Percentiles rank a stretch among this genome's conserved stretches.
Conservation (phyloP, 2,329 filamentous ascomycete species). For the Xylaria sp. region DNA sequence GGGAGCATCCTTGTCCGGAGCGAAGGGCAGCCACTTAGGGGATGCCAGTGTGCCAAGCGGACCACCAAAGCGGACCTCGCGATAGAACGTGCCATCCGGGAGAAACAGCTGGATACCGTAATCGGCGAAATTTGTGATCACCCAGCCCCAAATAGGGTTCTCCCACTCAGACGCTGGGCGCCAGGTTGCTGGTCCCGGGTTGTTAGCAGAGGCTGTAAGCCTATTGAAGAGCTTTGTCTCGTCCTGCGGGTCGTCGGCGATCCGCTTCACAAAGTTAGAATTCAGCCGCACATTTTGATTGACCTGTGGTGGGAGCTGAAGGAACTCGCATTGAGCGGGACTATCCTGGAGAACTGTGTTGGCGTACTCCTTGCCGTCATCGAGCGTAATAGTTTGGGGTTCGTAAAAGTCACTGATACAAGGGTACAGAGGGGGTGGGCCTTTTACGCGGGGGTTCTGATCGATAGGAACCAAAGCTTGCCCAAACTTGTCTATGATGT, state of each 20-base stretch:
- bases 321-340: constrained; percentile 4
- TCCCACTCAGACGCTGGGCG: constrained; percentile 52
- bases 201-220: neutral
- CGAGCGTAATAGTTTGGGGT: constrained; percentile 42
- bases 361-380: constrained; percentile 31
- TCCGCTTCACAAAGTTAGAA: constrained; percentile 45
- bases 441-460: constrained; percentile 30
- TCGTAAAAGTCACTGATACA: constrained; percentile 52
- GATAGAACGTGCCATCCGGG: constrained; percentile 55
- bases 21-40: constrained; percentile 53
- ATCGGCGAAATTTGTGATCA: constrained; percentile 56
- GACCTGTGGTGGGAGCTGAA: constrained; percentile 56
- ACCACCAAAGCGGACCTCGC: constrained; percentile 54
- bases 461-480: constrained; percentile 53
- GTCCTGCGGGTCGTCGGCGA: neutral
- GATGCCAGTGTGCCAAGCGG: constrained; percentile 38
- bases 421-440: constrained; percentile 47
- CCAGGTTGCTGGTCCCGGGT: constrained; percentile 34
- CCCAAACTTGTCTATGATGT: constrained; percentile 63
- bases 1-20: constrained; percentile 14
- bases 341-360: constrained; percentile 44
- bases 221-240: neutral
- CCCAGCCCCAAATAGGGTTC: constrained; percentile 56
- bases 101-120: constrained; percentile 57
- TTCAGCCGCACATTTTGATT: constrained; percentile 49